Evolutionary conservation across 495 filamentous ascomycete genomes (phyloP), one percentile per base, ranked within the genome.

Genomic region (Tuber magnatum): DNA sequence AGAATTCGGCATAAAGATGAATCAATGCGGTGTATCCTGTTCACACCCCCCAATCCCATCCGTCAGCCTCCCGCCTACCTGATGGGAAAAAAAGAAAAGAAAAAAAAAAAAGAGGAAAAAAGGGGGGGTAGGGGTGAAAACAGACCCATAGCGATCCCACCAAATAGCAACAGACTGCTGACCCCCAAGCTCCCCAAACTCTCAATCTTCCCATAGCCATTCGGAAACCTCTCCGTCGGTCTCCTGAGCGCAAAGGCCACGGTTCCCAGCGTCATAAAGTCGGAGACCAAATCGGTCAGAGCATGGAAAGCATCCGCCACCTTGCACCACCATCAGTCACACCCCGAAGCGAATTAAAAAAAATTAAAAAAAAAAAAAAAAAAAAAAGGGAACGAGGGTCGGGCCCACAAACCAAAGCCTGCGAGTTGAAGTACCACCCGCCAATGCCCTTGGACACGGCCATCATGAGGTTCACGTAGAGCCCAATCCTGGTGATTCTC

Each of bases 141-240:
- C 78, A 61, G 40, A 82, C 81, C 81, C 92, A 99, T 97, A 80
- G 94, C 92, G 46, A 97, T 84, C 39, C 95, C 95, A 68, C 96
- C 95, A 72, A 89, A 88, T 24, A 98, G 87, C 78, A 99, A 86
- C 81, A 99, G 89, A 68, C 92, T 90, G 75, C 93, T 97, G 32
- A 99, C 95, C 22, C 95, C 96, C 79, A 99, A 83, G 22, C 93
- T 93, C 20, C 95, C 95, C 83, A 99, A 85, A 80, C 93, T 95
- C 85, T 99, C 95, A n/a, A 99, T 87, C 85, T 99, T 99, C 75
- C 95, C 95, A 81, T 96, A 99, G 8, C 95, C 95, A 80, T 88
- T 87, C 24, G 95, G 95, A 83, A 97, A 98, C 46, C 88, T 86
- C 44, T 89, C 87, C 22, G 91, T 92, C 1, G 95, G 94, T 38